Conservation (phyloP, 140 eudicot genomes). For the Flaveria floridana region DNA sequence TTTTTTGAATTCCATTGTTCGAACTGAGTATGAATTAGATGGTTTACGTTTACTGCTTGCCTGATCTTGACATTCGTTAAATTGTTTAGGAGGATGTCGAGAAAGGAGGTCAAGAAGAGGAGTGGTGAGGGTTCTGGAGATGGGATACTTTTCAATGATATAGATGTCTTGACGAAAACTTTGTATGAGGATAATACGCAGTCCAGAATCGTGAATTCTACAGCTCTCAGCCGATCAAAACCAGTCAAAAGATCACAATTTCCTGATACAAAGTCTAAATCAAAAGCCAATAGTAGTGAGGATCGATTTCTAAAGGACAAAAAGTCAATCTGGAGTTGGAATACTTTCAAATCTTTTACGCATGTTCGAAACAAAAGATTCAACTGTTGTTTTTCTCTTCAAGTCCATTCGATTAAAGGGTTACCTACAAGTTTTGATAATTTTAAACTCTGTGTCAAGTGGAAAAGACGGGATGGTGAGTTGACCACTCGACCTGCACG, state of each 20-base stretch:
- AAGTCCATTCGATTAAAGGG: conserved; percentile 71
- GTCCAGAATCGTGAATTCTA: conserved; percentile 23
- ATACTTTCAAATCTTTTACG: conserved; percentile 64
- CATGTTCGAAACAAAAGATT: conserved; percentile 58
- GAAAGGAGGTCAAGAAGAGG: conserved; percentile 41
- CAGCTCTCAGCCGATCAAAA: conserved; percentile 26
- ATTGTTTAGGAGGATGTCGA: conserved; percentile 40
- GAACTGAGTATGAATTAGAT: neutral
- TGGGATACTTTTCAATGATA: conserved; percentile 43
- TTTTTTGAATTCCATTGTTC: no score
- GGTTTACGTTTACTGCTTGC: neutral
- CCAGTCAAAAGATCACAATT: conserved; percentile 29
- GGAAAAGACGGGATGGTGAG: conserved; percentile 83
- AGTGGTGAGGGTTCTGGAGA: conserved; percentile 45
- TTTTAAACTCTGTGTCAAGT: conserved; percentile 54
- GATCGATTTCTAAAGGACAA: conserved; percentile 52
- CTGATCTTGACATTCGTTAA: neutral
- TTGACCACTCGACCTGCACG: conserved; percentile 48
- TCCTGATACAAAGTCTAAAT: conserved; percentile 38
- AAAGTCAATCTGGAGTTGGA: conserved; percentile 89
- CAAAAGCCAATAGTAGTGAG: conserved; percentile 8
- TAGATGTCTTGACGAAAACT: conserved; percentile 54
- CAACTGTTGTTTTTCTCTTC: conserved; percentile 74
- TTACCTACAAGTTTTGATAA: conserved; percentile 56
- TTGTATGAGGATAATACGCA: conserved; percentile 45